Conservation (phyloP, 1,284 basidiomycete species). For the Pholiota adiposa region DNA sequence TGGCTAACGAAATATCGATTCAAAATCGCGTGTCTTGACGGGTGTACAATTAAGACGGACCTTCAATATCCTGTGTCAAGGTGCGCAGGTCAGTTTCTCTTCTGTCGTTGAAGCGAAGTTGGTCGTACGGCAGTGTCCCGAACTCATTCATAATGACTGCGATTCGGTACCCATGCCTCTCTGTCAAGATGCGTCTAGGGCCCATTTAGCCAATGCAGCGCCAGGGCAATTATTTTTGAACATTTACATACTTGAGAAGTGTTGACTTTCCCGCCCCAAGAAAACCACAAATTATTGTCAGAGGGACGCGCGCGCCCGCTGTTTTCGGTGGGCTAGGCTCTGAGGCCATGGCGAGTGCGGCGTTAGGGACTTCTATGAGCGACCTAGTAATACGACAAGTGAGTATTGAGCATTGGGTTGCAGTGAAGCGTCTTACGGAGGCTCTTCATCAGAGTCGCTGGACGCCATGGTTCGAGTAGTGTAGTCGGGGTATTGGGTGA, state of each 20-base stretch:
- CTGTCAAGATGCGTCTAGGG: conserved; percentile 82
- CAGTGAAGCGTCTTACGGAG: conserved; percentile 43
- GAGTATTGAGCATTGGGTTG: conserved; percentile 14
- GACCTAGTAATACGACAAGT: conserved; percentile 33
- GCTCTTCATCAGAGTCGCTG: conserved; percentile 47
- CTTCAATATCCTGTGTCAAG: conserved; percentile 64
- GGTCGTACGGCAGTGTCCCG: conserved; percentile 76
- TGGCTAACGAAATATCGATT: conserved; percentile 49
- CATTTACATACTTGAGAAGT: conserved; percentile 63
- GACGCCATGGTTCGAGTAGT: conserved; percentile 30
- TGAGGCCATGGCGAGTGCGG: conserved; percentile 3
- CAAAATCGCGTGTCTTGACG: neutral
- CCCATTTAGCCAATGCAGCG: neutral
- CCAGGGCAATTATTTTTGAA: neutral
- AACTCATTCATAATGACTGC: conserved; percentile 98
- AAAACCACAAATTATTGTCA: conserved; percentile 92
- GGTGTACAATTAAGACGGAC: conserved; percentile 35
- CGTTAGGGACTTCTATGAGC: conserved; percentile 45
- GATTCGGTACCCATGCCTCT: conserved; percentile 90
- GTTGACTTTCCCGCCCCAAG: conserved; percentile 93
- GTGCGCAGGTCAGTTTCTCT: conserved; percentile 1
- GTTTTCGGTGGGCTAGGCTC: conserved; percentile 11
- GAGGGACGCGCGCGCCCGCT: conserved; percentile 61
- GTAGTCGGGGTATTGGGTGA: neutral
- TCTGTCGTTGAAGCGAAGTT: conserved; percentile 17